Evolutionary conservation across 805 yeast species (phyloP), one percentile per base, ranked within the genome.

Genomic region (Schwanniomyces pseudopolymorphus): DNA sequence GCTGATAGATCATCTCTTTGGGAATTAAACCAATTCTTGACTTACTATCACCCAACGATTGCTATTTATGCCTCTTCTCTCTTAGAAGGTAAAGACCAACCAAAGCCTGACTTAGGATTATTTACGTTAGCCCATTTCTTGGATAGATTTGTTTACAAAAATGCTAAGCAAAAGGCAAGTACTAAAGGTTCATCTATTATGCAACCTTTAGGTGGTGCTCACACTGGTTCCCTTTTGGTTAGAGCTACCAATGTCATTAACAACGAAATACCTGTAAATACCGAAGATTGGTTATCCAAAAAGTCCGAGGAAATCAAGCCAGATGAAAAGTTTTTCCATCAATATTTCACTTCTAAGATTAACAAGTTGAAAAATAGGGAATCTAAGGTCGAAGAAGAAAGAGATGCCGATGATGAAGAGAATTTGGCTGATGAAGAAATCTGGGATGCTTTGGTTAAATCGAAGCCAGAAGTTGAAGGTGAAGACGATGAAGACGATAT

Each of bases 121-220:
- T 92, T 83, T 67, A 84, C 97, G 0, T 74, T 94, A 52, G 76
- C 87, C 17, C 97, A 90, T 67, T 94, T 94, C 81, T 77, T 94
- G 69, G 97, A 94, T 67, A 81, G 96, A 66, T 94, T 95, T 69
- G 97, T 94, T 33, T 94, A 94, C 73, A 86, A 89, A 69, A 89
- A 90, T 64, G 89, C 97, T 40, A 89, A 89, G 70, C 85, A 82
- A 57, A 87, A 85, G 66, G 75, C 83, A 16, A 64, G 73, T 27
- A 70, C 84, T n/a, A 84, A 87, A 63, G 98, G 98, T 59, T 75
- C 86, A 3, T 89, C 97, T 38, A 91, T 94, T 62, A 94, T 94
- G 98, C 99, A 94, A 74, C 98, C 99, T 42, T 75, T 94, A 53
- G 90, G 95, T 39, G 97, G 97, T 52, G 77, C 83, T 1, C 87